Evolutionary conservation across 2,329 filamentous ascomycete genomes (phyloP), one percentile per base, ranked within the genome.

Genomic region (Colletotrichum truncatum): DNA sequence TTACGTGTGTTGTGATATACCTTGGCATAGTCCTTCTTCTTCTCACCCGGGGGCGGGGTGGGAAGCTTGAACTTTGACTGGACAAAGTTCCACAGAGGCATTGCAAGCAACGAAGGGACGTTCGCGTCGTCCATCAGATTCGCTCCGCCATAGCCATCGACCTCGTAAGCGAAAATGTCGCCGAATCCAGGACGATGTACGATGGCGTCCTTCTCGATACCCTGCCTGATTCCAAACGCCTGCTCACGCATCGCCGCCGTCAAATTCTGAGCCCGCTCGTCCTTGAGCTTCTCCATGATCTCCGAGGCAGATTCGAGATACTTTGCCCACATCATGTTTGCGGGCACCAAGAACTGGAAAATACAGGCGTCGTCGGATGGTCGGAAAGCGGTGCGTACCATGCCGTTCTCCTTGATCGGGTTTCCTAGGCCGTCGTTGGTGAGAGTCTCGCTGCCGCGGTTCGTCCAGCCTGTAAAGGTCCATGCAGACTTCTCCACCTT

Each of bases 341-440:
- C 89, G 0, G 95, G 95, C 71, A 98, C 92, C 71, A 97, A 89
- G 76, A 94, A 95, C 73, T 95, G 93, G 68, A 93, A 89, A 54
- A 93, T 93, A 2, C 91, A 93, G 7, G 93, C 88, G 75, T 97
- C 93, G 75, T 97, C 93, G 60, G 91, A 93, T 0, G 93, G 93
- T 1, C 93, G 86, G 80, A 98, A 98, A 18, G 94, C 93, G 69
- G 92, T 94, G 59, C 95, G 88, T 41, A 98, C 87, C 55, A 98
- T 86, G 1, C 93, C 93, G 2, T 93, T 96, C 85, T 93, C 77
- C 57, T 88, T 91, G 3, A 97, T 85, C 0, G 95, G 95, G 70
- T 93, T 95, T 10, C 94, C 94, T 26, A 90, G 81, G 4, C 95
- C 95, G 10, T 83, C 82, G 62, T 98, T 90, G 63, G 84, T 87